Evolutionary conservation across 192 early-diverging fungal species (phyloP).

Genomic region (Coemansia sp.): DNA sequence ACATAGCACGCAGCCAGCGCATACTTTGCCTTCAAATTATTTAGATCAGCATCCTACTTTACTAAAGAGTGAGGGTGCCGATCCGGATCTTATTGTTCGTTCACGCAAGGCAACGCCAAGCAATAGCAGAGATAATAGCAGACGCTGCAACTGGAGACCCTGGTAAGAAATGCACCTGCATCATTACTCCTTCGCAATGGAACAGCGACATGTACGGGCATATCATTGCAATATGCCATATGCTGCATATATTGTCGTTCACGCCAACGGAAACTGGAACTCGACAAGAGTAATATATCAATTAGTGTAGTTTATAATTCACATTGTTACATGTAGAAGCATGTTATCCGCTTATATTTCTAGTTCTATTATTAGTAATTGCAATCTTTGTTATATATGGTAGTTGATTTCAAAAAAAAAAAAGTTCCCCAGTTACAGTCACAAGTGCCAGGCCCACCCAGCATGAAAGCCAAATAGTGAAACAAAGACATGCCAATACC

Average conservation of each 20-base stretch:
- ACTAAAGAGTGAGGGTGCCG: conserved; percentile 4
- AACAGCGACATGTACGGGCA: background rate
- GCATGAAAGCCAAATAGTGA: background rate
- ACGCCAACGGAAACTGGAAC: too few species aligned
- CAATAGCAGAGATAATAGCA: conserved; percentile 5
- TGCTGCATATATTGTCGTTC: too few species aligned
- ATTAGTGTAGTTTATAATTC: too few species aligned
- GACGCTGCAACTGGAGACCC: conserved; percentile 32
- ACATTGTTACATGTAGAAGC: background rate
- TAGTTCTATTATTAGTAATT: background rate
- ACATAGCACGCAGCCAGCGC: conserved; percentile 7
- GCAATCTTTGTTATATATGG: background rate
- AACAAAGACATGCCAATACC: background rate
- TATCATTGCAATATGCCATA: background rate
- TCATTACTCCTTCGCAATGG: background rate
- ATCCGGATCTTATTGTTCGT: background rate
- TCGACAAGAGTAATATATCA: too few species aligned
- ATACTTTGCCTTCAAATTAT: background rate
- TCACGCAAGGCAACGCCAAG: conserved; percentile 29
- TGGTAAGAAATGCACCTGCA: conserved; percentile 16
- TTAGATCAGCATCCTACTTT: background rate
- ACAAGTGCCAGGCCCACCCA: background rate
- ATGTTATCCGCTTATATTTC: background rate
- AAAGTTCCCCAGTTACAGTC: background rate
- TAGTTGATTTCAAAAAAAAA: background rate